phyloP scores from a whole-genome alignment of 2,329 filamentous ascomycete species.

The Phaeosphaeriaceae sp. region DNA sequence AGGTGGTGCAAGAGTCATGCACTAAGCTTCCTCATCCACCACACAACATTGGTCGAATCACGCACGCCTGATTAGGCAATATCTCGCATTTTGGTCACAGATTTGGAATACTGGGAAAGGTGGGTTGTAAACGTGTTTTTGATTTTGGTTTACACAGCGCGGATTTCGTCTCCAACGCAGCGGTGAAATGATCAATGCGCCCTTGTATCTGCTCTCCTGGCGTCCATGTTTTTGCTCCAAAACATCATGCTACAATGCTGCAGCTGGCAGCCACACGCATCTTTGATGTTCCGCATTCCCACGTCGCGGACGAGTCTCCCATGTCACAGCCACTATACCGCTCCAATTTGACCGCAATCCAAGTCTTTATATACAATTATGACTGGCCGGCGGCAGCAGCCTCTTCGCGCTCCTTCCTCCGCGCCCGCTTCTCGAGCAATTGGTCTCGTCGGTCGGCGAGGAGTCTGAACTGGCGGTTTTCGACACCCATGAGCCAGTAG shows the following conservation, averaged over 20 bases:
- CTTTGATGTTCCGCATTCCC: not conserved
- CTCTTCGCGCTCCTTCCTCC: constrained; percentile 72
- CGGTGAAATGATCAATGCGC: constrained; percentile 28
- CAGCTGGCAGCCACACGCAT: constrained; percentile 5
- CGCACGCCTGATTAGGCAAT: constrained; percentile 31
- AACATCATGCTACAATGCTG: not conserved
- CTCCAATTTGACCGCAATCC: not conserved
- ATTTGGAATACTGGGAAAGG: not conserved
- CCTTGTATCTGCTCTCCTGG: constrained; percentile 5
- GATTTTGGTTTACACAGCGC: constrained; percentile 38
- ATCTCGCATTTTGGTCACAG: constrained; percentile 30
- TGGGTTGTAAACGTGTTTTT: constrained; percentile 15
- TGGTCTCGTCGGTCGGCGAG: constrained; percentile 79
- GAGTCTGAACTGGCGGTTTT: constrained; percentile 78
- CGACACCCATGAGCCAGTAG: constrained; percentile 94
- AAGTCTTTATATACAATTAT: constrained; percentile 6
- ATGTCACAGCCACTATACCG: not conserved
- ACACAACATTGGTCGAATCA: constrained; percentile 2
- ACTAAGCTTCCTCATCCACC: constrained; percentile 23
- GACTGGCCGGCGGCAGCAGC: constrained; percentile 29
- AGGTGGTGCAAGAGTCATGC: constrained; percentile 34
- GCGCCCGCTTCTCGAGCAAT: constrained; percentile 87
- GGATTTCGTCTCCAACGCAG: constrained; percentile 39
- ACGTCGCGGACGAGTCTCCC: constrained; percentile 2
- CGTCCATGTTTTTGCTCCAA: constrained; percentile 5